These are phyloP conservation scores for Pseudogymnoascus sp. DNA, from an alignment of 2,329 filamentous ascomycete species.

Conservation along the genomic window DNA sequence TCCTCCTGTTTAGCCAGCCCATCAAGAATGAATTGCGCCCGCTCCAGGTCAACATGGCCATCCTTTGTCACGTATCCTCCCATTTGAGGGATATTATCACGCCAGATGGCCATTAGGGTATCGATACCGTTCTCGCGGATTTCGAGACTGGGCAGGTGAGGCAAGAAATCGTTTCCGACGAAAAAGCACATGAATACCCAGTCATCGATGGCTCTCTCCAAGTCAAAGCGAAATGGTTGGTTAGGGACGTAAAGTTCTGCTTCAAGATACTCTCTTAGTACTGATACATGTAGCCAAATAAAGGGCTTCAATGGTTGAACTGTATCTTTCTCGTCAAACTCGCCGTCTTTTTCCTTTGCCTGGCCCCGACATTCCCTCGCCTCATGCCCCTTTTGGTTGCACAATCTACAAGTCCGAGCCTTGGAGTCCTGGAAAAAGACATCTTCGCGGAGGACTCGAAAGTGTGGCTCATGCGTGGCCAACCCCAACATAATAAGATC, in stretches of 20 bases:
- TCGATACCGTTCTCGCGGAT: slow-evolving; percentile 97
- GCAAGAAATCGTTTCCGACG: slow-evolving; percentile 96
- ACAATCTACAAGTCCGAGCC: slow-evolving; percentile 73
- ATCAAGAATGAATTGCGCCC: slow-evolving; percentile 79
- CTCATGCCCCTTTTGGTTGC: slow-evolving; percentile 87
- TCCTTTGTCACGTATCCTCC: slow-evolving; percentile 95
- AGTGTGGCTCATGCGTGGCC: slow-evolving; percentile 94
- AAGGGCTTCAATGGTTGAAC: slow-evolving; percentile 74
- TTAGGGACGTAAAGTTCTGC: slow-evolving; percentile 78
- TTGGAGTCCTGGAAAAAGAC: slow-evolving; percentile 89
- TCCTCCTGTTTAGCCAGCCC: slow-evolving; percentile 90
- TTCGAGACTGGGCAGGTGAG: slow-evolving; percentile 92
- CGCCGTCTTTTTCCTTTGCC: slow-evolving; percentile 67
- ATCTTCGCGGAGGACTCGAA: slow-evolving; percentile 91
- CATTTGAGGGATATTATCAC: slow-evolving; percentile 83
- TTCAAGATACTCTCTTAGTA: slow-evolving; percentile 86
- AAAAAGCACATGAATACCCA: slow-evolving; percentile 99
- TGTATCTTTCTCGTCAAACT: slow-evolving; percentile 75
- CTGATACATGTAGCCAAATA: slow-evolving; percentile 92
- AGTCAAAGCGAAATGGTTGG: slow-evolving; percentile 80
- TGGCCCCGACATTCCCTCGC: slow-evolving; percentile 77
- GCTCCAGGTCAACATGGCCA: slow-evolving; percentile 77
- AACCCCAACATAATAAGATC: slow-evolving; percentile 98
- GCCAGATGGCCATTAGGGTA: slow-evolving; percentile 93
- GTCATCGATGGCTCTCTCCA: slow-evolving; percentile 90